Evolutionary conservation across 225 moss, liverwort and hornwort genomes (phyloP).

Genomic region (Pleurozium schreberi): DNA sequence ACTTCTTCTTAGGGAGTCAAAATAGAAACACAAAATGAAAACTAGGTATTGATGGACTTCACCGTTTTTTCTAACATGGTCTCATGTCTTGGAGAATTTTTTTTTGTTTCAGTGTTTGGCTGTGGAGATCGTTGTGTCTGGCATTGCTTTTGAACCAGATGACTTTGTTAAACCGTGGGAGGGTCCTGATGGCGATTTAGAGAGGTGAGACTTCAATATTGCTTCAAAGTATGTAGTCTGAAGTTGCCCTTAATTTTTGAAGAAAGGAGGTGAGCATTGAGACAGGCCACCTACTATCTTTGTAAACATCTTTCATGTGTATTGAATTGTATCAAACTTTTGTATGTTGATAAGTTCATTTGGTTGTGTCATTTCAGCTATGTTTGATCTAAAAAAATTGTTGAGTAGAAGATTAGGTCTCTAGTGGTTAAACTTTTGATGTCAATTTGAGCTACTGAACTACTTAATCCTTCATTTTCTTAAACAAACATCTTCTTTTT

Average conservation of each 20-base stretch:
- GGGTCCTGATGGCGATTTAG: slow-evolving; percentile 50
- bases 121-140: slow-evolving; percentile 82
- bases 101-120: slow-evolving; percentile 63
- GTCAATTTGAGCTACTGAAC: neutral
- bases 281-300: neutral
- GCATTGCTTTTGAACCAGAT: slow-evolving; percentile 53
- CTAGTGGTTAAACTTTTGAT: no score
- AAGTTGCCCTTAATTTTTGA: neutral
- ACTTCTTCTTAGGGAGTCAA: neutral
- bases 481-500: neutral
- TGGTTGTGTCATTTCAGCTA: neutral
- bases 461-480: neutral
- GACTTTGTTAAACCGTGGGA: slow-evolving; percentile 84
- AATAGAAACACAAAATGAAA: neutral
- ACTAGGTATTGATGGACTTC: no score
- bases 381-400: no score
- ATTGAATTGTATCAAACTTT: neutral
- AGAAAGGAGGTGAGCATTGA: neutral
- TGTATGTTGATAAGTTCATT: neutral
- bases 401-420: neutral
- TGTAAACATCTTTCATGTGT: neutral
- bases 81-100: neutral
- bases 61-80: neutral
- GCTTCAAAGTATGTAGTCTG: neutral
- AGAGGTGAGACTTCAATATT: neutral